phyloP scores from a whole-genome alignment of 2,329 filamentous ascomycete species.

The Pyrenophora seminiperda region DNA sequence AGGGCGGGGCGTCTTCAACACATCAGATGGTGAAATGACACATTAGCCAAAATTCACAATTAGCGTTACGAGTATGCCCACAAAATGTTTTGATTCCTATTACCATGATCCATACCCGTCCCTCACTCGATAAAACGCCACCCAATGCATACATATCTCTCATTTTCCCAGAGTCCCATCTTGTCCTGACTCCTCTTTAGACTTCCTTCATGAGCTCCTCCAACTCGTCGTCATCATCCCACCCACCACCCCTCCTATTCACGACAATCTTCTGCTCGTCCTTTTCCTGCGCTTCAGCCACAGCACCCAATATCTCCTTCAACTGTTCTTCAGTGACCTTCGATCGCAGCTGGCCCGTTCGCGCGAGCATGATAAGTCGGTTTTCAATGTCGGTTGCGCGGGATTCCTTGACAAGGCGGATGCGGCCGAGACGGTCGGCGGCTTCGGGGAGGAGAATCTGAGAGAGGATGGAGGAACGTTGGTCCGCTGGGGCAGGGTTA shows the following conservation, averaged over 20 bases:
- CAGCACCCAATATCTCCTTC: constrained; percentile 84
- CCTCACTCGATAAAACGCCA: constrained; percentile 14
- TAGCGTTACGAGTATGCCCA: background rate
- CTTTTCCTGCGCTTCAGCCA: constrained; percentile 73
- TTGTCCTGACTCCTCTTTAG: constrained; percentile 17
- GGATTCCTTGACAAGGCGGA: constrained; percentile 92
- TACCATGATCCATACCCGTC: background rate
- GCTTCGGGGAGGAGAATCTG: constrained; percentile 96
- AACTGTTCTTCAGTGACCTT: constrained; percentile 93
- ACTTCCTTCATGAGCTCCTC: constrained; percentile 55
- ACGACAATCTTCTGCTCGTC: constrained; percentile 79
- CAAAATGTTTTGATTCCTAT: background rate
- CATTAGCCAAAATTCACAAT: background rate
- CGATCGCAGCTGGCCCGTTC: constrained; percentile 79
- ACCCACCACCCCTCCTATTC: constrained; percentile 75
- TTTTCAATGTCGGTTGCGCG: constrained; percentile 91
- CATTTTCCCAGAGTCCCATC: background rate
- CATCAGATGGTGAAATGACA: no score
- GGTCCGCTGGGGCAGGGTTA: constrained; percentile 62
- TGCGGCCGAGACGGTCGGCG: constrained; percentile 88
- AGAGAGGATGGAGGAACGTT: constrained; percentile 75
- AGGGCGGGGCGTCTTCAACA: no score
- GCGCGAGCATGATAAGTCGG: constrained; percentile 87
- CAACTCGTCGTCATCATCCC: constrained; percentile 80
- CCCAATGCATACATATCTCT: constrained; percentile 13